A percentile compares a stretch with the other conserved stretches of the same genome.
These are phyloP conservation scores for Mallotus nudiflorus DNA, from an alignment of 345 rosid species.

Conservation along the genomic window DNA sequence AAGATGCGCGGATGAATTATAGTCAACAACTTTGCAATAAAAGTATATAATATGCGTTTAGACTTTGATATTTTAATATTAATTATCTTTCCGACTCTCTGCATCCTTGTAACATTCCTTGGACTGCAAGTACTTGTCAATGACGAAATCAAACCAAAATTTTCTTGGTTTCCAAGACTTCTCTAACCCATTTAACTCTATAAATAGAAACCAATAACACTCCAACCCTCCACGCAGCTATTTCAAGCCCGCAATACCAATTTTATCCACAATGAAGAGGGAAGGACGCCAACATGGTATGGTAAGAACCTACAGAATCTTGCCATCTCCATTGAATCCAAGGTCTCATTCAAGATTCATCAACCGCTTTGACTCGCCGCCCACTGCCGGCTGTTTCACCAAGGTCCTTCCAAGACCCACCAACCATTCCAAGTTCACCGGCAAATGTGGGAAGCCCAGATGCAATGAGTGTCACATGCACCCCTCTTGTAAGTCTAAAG, in stretches of 20 bases:
- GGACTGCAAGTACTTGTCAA: too few relatives aligned
- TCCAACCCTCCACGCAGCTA: background rate
- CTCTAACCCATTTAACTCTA: too few relatives aligned
- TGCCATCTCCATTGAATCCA: slow-evolving; percentile 46
- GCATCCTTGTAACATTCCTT: too few relatives aligned
- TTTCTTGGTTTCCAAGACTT: slow-evolving; percentile 34
- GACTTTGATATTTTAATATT: too few relatives aligned
- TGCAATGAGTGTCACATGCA: slow-evolving; percentile 46
- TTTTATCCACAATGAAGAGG: slow-evolving; percentile 47
- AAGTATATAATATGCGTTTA: too few relatives aligned
- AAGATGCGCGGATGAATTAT: too few relatives aligned
- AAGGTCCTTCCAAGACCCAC: slow-evolving; percentile 48
- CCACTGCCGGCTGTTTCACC: slow-evolving; percentile 44
- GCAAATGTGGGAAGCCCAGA: slow-evolving; percentile 46
- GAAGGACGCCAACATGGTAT: slow-evolving; percentile 71
- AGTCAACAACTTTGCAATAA: too few relatives aligned
- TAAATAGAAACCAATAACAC: background rate
- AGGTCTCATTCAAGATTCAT: slow-evolving; percentile 33
- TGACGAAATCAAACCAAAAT: too few relatives aligned
- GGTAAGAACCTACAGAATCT: slow-evolving; percentile 51
- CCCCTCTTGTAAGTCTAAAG: slow-evolving; percentile 50
- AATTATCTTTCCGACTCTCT: too few relatives aligned
- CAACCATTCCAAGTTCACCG: slow-evolving; percentile 71
- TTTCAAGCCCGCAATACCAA: slow-evolving; percentile 10
- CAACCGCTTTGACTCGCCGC: slow-evolving; percentile 41